Base-by-base conservation (phyloP, 257 asterid species). In the Petunia axillaris region DNA sequence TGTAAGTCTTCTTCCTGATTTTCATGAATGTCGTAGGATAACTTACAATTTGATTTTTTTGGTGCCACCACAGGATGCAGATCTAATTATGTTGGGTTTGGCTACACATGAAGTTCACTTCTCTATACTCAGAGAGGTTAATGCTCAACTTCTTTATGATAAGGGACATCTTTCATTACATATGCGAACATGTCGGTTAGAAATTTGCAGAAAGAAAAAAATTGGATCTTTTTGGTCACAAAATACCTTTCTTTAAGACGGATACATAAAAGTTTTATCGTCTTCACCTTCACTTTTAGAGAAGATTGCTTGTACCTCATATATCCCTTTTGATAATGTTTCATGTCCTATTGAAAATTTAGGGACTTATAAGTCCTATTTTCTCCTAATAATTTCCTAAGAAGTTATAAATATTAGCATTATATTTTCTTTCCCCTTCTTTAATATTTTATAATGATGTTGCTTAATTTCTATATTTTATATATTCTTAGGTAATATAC, bases 41-140 rank as follows among this genome's bases (percentile, higher is more conserved):
- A 48, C 78, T 50, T 73, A 50, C 77, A 35, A 67, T 36, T 73
- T 6, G 35, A 36, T 13, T 73, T 40, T 48, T 39, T 53, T 74
- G 11, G 35, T 59, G 46, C 36, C 4, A 44, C 35, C 39, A 81
- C 89, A 90, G 97, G 97, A 92, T 77, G 94, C 94, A 0, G 97
- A 92, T 64, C 79, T 92, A 46, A 89, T 92, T 35, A 91, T 91
- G 94, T 85, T 91, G 13, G 96, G 92, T 4, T 75, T 92, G 82
- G 87, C 96, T 0, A 85, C 96, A 0, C 97, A 92, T 15, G 97
- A 92, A 83, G 70, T 81, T 46, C 92, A 92, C 67, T 91, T 92
- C 60, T 87, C 89, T 0, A 90, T 91, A 79, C 79, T 91, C 8
- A 85, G 96, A 84, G 97, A 92, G 96, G 97, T 91, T 50, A 46